Conservation (phyloP, 78 protist genomes). For the Dictyostelium citrinum region DNA sequence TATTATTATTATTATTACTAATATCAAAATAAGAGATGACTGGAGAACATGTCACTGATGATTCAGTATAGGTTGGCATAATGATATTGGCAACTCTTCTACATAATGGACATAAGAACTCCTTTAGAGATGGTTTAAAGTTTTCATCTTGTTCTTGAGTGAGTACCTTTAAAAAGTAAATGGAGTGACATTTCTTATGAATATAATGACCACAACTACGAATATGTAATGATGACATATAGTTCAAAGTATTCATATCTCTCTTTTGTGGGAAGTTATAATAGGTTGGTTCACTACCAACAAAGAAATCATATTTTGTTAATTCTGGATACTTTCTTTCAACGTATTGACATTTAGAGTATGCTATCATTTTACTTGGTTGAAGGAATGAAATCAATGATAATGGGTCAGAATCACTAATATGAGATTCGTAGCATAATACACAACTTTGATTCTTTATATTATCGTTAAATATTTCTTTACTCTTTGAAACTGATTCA, state of each 20-base stretch:
- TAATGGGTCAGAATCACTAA: conserved; percentile 17
- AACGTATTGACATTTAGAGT: conserved; percentile 1
- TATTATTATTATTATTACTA: neutral
- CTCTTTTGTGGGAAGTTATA: conserved; percentile 26
- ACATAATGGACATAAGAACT: conserved; percentile 63
- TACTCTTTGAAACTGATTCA: neutral
- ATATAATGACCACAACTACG: conserved; percentile 66
- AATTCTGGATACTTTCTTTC: neutral
- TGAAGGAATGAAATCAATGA: conserved; percentile 35
- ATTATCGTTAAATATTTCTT: neutral
- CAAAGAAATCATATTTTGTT: neutral
- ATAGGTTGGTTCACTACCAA: neutral
- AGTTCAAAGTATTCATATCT: conserved; percentile 25
- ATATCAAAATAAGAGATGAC: neutral
- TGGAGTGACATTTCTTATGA: conserved; percentile 22
- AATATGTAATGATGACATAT: conserved; percentile 36
- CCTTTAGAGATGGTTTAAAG: neutral
- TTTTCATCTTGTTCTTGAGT: neutral
- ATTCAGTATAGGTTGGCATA: conserved; percentile 21
- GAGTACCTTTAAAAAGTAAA: conserved; percentile 4
- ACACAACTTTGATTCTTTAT: conserved; percentile 7
- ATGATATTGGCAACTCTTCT: conserved; percentile 64
- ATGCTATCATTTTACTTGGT: conserved; percentile 1
- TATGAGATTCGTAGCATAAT: conserved; percentile 12
- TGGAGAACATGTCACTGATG: neutral